These are phyloP conservation scores for Drechslerella coelobrocha DNA, from an alignment of 2,329 filamentous ascomycete genomes.

Conservation along the genomic window DNA sequence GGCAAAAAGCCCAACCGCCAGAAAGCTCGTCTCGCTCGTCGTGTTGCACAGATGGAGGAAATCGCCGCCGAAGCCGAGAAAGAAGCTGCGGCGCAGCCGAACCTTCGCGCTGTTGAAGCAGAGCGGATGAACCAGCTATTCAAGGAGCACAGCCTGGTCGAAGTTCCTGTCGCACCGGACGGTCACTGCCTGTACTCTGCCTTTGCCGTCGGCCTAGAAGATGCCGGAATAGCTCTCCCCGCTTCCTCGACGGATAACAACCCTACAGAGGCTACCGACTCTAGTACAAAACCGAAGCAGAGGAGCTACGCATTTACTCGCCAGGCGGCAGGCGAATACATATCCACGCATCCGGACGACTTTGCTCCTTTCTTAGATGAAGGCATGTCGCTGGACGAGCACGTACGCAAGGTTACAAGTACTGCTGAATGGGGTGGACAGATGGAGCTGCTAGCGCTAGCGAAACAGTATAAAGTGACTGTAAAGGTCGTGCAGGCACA, in stretches of 20 bases:
- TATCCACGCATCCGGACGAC: constrained; percentile 74
- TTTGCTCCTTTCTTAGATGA: constrained; percentile 89
- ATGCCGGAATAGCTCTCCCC: constrained; percentile 22
- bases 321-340: constrained; percentile 76
- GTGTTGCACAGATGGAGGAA: constrained; percentile 82
- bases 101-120: constrained; percentile 74
- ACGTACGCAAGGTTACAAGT: constrained; percentile 77
- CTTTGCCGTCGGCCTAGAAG: constrained; percentile 78
- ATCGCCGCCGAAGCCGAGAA: constrained; percentile 71
- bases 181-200: constrained; percentile 95
- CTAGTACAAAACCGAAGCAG: constrained; percentile 52
- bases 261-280: background rate
- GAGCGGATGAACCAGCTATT: constrained; percentile 74
- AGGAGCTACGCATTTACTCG: constrained; percentile 72
- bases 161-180: constrained; percentile 84
- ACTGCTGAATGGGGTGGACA: constrained; percentile 97
- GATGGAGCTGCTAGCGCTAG: constrained; percentile 84
- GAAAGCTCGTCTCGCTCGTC: constrained; percentile 86
- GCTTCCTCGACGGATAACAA: background rate
- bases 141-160: constrained; percentile 68
- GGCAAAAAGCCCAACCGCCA: constrained; percentile 84
- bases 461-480: constrained; percentile 77
- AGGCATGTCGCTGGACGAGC: constrained; percentile 67
- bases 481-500: constrained; percentile 89
- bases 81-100: constrained; percentile 77